Evolutionary conservation across 116 monocot species (phyloP), one percentile per base, ranked within the genome.

Genomic region (Zostera marina): DNA sequence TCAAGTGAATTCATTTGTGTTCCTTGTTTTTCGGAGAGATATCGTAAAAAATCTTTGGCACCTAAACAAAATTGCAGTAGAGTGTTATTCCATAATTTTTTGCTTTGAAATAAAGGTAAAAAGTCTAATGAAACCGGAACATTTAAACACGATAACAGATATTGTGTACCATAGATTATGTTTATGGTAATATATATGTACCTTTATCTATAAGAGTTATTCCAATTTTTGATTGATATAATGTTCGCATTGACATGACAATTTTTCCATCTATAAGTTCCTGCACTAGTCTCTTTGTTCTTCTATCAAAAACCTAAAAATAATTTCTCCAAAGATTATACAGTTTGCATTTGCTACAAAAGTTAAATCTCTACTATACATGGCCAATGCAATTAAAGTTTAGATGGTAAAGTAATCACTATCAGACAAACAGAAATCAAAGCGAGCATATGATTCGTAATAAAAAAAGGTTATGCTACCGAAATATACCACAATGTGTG

Each of bases 201-300:
- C 96, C 96, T 78, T 66, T 76, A 57, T 96, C 77, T 45, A 96
- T 80, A 62, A 94, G 73, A 42, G 77, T 75, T 39, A 94, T 77
- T 40, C 96, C 96, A 14, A 96, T 61, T 96, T 74, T 96, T 66
- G 89, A 89, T 72, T 96, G 96, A 72, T 96, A 96, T 52, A 96
- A 73, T 44, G 96, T 80, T 73, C 94, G 70, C 94, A 96, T 96
- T 41, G 94, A 88, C 63, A 96, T 63, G 16, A 96, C 66, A 70
- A 96, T 89, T 65, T 82, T 96, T 62, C 80, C 76, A 76, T 82
- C 88, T 57, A 96, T 96, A 26, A 76, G 66, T 70, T 96, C 96
- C 74, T 96, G 90, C 1, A 96, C 89, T 56, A 96, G 69, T 44
- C 90, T 85, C 65, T 78, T 89, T 59, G 85, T 76, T 74, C 72